Conservation (phyloP, 2,329 filamentous ascomycete genomes). For the Claviceps fusiformis region DNA sequence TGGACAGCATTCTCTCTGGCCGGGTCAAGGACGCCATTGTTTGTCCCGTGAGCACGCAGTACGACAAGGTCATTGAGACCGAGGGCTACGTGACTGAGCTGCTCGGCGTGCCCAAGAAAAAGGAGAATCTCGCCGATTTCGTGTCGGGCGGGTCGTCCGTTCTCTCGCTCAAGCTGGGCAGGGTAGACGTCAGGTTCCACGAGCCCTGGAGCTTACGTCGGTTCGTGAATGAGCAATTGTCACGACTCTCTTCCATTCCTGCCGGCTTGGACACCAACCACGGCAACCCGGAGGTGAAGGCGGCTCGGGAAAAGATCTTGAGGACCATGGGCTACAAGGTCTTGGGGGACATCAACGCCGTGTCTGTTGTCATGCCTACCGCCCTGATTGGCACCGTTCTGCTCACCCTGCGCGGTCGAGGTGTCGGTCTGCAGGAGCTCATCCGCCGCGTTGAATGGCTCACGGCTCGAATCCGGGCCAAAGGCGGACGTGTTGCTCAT, state of each 20-base stretch:
- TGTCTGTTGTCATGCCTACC: constrained; percentile 96
- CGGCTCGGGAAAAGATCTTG: constrained; percentile 57
- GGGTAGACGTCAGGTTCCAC: constrained; percentile 91
- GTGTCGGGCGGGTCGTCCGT: constrained; percentile 75
- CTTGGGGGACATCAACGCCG: constrained; percentile 84
- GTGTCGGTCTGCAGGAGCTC: constrained; percentile 77
- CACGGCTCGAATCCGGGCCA: constrained; percentile 62
- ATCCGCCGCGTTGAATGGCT: constrained; percentile 85
- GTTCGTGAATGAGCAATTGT: constrained; percentile 68
- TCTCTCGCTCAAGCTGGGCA: constrained; percentile 72
- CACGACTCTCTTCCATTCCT: constrained; percentile 30
- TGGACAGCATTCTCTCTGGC: constrained; percentile 81
- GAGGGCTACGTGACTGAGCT: constrained; percentile 94
- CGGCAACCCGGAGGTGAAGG: constrained; percentile 33
- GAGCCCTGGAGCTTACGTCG: constrained; percentile 83
- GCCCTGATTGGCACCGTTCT: constrained; percentile 89
- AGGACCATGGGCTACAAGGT: constrained; percentile 86
- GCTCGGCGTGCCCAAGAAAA: constrained; percentile 85
- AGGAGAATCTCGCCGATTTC: constrained; percentile 85
- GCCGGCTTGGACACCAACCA: constrained; percentile 31
- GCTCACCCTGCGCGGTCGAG: constrained; percentile 77
- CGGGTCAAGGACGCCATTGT: constrained; percentile 84
- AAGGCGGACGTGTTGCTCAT: constrained; percentile 86
- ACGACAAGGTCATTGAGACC: constrained; percentile 97
- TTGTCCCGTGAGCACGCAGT: constrained; percentile 92